Evolutionary conservation across 2,329 filamentous ascomycete species (phyloP).

Genomic region (Endothia cerciana): DNA sequence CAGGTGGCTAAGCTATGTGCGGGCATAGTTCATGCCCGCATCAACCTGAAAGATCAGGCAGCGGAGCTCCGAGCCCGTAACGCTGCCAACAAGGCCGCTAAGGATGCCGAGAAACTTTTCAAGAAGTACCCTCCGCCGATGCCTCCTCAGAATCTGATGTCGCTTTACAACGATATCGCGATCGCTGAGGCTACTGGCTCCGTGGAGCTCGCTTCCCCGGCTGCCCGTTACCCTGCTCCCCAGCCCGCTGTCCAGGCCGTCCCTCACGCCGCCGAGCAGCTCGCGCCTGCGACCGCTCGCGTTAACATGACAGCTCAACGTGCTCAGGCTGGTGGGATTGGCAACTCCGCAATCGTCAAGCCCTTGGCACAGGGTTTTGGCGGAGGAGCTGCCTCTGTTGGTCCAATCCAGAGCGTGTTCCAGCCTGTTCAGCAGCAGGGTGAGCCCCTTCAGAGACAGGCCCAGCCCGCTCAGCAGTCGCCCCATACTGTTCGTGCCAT

Average conservation of each 20-base stretch:
- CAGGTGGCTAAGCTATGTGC: conserved; percentile 6
- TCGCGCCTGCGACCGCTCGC: background rate
- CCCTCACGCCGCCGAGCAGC: background rate
- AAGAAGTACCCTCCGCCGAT: background rate
- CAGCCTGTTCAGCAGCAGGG: background rate
- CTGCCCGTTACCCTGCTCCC: background rate
- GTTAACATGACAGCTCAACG: background rate
- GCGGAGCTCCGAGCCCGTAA: background rate
- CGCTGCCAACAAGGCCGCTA: conserved; percentile 2
- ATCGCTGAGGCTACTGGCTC: background rate
- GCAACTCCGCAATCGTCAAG: background rate
- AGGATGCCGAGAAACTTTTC: background rate
- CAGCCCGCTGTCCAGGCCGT: background rate
- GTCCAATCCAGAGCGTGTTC: background rate
- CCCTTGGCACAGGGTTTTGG: background rate
- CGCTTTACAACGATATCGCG: background rate
- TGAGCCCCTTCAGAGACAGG: background rate
- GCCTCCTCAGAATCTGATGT: background rate
- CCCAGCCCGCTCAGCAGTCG: background rate
- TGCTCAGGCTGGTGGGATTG: background rate
- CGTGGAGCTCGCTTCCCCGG: background rate
- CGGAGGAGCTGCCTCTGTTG: background rate
- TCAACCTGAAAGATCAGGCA: background rate
- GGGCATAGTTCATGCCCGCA: background rate
- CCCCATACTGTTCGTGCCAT: background rate